These are phyloP conservation scores for Fusarium caatingaense DNA, from an alignment of 2,329 filamentous ascomycete species.

Conservation along the genomic window DNA sequence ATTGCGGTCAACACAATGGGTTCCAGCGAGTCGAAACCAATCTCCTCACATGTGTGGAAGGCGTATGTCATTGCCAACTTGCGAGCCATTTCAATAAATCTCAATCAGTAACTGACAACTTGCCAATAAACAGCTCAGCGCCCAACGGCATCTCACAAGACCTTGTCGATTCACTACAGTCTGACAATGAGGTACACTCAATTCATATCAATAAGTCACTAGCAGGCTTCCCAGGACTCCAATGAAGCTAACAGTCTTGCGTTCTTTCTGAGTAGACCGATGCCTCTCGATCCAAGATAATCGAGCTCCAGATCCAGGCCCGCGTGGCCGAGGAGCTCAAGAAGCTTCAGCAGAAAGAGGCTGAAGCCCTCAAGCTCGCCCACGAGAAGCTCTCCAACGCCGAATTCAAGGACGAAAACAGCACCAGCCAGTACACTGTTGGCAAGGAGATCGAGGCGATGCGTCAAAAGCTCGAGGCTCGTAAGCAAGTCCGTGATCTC, in stretches of 20 bases:
- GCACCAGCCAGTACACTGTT: constrained; percentile 60
- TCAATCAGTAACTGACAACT: constrained; percentile 38
- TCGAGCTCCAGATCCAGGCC: constrained; percentile 88
- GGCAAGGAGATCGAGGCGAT: constrained; percentile 70
- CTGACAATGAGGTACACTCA: constrained; percentile 81
- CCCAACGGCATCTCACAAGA: constrained; percentile 77
- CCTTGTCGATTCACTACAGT: constrained; percentile 84
- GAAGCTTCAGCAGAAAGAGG: constrained; percentile 77
- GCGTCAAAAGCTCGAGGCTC: constrained; percentile 68
- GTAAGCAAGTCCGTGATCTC: constrained; percentile 74
- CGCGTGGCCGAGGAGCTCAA: constrained; percentile 89
- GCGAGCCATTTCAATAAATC: not conserved
- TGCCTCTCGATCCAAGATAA: constrained; percentile 81
- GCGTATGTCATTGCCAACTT: constrained; percentile 57
- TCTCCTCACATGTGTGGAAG: constrained; percentile 62
- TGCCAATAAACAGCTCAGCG: constrained; percentile 53
- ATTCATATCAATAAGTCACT: not conserved
- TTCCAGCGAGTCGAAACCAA: constrained; percentile 66
- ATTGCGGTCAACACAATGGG: constrained; percentile 63
- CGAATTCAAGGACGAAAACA: constrained; percentile 49
- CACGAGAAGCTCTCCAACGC: constrained; percentile 71
- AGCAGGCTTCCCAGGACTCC: not conserved
- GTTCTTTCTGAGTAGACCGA: constrained; percentile 74
- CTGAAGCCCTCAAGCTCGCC: constrained; percentile 74
- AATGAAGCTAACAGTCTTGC: constrained; percentile 28